Percentiles rank a stretch among this genome's conserved stretches.
Conservation (phyloP, 148 eudicot species). For the Camellia sinensis region DNA sequence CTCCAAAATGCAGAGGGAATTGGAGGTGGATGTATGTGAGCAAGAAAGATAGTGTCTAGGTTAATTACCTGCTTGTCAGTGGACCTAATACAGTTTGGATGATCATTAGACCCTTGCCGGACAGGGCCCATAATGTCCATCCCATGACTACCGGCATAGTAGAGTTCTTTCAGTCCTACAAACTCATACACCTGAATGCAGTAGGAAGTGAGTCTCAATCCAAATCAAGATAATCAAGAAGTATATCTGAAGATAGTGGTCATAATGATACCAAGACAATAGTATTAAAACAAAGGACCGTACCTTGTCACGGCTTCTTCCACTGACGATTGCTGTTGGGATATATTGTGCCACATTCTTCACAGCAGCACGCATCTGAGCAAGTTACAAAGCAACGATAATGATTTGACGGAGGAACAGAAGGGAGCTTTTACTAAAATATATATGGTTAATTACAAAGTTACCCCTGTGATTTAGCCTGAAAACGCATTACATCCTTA, state of each 20-base stretch:
- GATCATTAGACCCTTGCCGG: slow-evolving; percentile 45
- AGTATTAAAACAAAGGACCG: not conserved
- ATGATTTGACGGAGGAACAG: not conserved
- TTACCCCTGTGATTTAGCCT: too few species aligned
- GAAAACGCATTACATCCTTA: too few species aligned
- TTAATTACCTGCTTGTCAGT: slow-evolving; percentile 70
- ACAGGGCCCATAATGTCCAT: slow-evolving; percentile 94
- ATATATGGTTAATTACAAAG: too few species aligned
- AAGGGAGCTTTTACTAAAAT: too few species aligned
- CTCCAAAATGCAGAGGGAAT: not conserved
- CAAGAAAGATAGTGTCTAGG: slow-evolving; percentile 6
- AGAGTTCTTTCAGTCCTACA: slow-evolving; percentile 81
- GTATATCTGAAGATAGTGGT: not conserved
- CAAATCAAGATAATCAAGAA: not conserved
- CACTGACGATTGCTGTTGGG: slow-evolving; percentile 93
- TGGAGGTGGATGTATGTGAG: not conserved
- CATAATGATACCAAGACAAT: slow-evolving; percentile 1
- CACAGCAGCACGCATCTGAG: slow-evolving; percentile 90
- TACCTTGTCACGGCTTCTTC: slow-evolving; percentile 98
- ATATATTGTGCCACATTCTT: slow-evolving; percentile 70
- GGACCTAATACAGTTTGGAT: slow-evolving; percentile 57
- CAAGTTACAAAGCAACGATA: slow-evolving; percentile 10
- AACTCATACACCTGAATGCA: slow-evolving; percentile 75
- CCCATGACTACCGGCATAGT: slow-evolving; percentile 98
- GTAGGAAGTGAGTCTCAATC: not conserved